Evolutionary conservation across 352 stramenopile species (phyloP).

Genomic region (Phytophthora foliorum): DNA sequence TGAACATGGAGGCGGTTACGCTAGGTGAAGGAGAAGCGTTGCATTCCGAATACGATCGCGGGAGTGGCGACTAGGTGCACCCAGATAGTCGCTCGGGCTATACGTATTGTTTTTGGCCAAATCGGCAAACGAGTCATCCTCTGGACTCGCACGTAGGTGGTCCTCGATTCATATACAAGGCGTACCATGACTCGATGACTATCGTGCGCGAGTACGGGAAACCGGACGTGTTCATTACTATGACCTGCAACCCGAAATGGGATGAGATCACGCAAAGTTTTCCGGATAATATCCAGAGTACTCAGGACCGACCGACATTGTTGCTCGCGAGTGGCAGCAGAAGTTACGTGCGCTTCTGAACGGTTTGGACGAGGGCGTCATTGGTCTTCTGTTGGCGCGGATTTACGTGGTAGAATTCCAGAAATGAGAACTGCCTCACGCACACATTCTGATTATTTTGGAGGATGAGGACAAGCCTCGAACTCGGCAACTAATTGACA

Average conservation of each 20-base stretch:
- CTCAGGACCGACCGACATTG: conserved; percentile 33
- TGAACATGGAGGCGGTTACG: neutral
- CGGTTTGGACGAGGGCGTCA: conserved; percentile 37
- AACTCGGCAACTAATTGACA: conserved; percentile 16
- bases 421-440: conserved; percentile 57
- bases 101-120: neutral
- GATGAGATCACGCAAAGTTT: conserved; percentile 37
- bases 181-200: conserved; percentile 50
- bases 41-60: neutral
- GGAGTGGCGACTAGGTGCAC: neutral
- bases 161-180: conserved; percentile 22
- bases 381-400: conserved; percentile 28
- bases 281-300: conserved; percentile 4
- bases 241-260: conserved; percentile 60
- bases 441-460: conserved; percentile 61
- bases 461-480: conserved; percentile 35
- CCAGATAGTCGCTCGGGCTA: neutral
- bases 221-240: conserved; percentile 59
- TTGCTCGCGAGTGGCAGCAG: conserved; percentile 27
- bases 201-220: conserved; percentile 53
- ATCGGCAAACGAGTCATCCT: neutral
- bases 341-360: conserved; percentile 30
- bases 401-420: conserved; percentile 58
- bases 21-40: neutral
- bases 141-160: neutral